Evolutionary conservation across 2,329 filamentous ascomycete genomes (phyloP).

Genomic region (Aspergillus novofumigatus): DNA sequence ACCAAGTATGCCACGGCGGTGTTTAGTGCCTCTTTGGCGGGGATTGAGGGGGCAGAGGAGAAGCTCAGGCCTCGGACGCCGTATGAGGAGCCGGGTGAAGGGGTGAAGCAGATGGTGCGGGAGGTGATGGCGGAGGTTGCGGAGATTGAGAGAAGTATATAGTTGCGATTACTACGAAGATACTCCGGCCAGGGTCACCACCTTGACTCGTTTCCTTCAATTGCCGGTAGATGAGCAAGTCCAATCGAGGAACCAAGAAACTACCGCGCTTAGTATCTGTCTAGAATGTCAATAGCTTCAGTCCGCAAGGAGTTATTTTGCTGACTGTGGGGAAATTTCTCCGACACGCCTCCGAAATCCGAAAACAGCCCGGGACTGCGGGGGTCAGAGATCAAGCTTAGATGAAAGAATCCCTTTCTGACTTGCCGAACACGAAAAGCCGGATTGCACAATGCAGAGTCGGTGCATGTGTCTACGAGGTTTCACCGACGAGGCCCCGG

Average conservation of each 20-base stretch:
- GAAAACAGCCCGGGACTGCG: neutral
- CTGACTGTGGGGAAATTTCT: neutral
- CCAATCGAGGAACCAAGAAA: neutral
- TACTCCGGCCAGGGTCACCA: neutral
- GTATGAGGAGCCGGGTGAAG: conserved; percentile 50
- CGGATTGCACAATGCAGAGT: too few relatives aligned
- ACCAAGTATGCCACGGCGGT: conserved; percentile 66
- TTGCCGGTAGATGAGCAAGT: neutral
- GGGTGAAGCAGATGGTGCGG: conserved; percentile 41
- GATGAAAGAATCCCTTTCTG: neutral
- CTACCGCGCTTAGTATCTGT: neutral
- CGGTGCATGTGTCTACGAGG: neutral
- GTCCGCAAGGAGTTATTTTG: too few relatives aligned
- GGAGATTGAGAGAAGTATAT: conserved; percentile 33
- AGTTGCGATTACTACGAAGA: neutral
- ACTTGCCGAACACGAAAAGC: too few relatives aligned
- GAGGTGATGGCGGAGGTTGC: conserved; percentile 39
- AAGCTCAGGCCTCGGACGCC: conserved; percentile 58
- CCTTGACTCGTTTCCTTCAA: neutral
- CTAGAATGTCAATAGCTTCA: too few relatives aligned
- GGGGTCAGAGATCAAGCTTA: too few relatives aligned
- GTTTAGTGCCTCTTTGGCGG: conserved; percentile 56
- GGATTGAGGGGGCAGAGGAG: conserved; percentile 56
- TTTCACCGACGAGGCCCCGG: neutral
- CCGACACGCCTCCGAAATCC: neutral